Base-by-base conservation (phyloP, 106 monocot genomes). In the Chionographis japonica region DNA sequence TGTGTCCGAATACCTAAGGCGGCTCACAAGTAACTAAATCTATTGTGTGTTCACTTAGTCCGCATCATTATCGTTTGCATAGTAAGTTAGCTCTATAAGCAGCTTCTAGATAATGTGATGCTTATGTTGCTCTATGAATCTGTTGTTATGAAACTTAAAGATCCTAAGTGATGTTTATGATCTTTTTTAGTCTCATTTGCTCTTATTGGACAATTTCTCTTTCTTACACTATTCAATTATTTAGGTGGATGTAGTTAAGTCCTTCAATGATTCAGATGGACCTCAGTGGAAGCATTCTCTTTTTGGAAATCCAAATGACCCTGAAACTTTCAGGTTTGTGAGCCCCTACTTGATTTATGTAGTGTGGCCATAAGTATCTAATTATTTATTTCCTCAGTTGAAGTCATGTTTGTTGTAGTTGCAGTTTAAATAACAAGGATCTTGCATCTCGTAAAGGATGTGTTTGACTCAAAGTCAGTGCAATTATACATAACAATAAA, bases 281-380 rank as follows among this genome's bases (percentile, higher is more conserved):
- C 86, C 80, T 82, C 92, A 79, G 56, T 95, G 95, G 95, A 89
- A 82, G 70, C 64, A 85, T 69, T 95, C 95, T 46, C 89, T 95
- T 19, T 95, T 95, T 83, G 95, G 95, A 77, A 91, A 95, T 78
- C 95, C 92, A 69, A 92, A 75, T 77, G 95, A 95, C 43, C 77
- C 88, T 50, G 95, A 95, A 66, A 94, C 94, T 74, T 83, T 81
- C 74, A 88, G 94, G 90, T 90, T 51, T 63, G 68, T 73, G n/a
- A 19, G 8, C 60, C 37, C 15, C 57, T n/a, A 12, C 38, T 18
- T 50, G 2, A 54, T 65, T 56, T 54, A 62, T 41, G 13, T 52
- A 27, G 27, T 27, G 27, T 27, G 27, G 27, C 27, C 27, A 27
- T 27, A 27, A 27, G 27, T 27, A 27, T 27, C 27, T 27, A 27